phyloP scores from a whole-genome alignment of 495 filamentous ascomycete genomes.

The Margaritispora aquatica region DNA sequence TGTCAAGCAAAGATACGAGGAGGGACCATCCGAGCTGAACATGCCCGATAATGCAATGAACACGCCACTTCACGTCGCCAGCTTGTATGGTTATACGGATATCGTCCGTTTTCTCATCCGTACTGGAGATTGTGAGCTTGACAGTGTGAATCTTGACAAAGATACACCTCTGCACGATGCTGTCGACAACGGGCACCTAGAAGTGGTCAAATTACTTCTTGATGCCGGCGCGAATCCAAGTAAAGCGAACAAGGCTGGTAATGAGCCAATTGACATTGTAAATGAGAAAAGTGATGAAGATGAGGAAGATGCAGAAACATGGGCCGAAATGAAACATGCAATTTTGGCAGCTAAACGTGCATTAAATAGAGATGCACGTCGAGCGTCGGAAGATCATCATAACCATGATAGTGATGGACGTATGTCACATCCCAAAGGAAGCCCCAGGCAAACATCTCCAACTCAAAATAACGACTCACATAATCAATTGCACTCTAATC shows the following conservation, averaged over 20 bases:
- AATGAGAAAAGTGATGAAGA: slow-evolving; percentile 41
- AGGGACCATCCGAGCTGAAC: slow-evolving; percentile 81
- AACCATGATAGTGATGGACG: slow-evolving; percentile 46
- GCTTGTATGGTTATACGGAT: slow-evolving; percentile 72
- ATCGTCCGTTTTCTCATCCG: slow-evolving; percentile 78
- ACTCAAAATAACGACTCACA: slow-evolving; percentile 29
- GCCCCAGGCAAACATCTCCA: slow-evolving; percentile 58
- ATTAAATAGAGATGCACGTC: slow-evolving; percentile 14
- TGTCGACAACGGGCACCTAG: slow-evolving; percentile 86
- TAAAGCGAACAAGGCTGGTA: slow-evolving; percentile 76
- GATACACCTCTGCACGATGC: slow-evolving; percentile 95
- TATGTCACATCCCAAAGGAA: slow-evolving; percentile 64
- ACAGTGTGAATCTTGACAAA: slow-evolving; percentile 73
- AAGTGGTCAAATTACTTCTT: slow-evolving; percentile 81
- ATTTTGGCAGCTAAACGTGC: slow-evolving; percentile 48
- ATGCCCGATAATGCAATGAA: slow-evolving; percentile 89
- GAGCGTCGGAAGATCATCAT: slow-evolving; percentile 28
- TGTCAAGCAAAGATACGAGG: slow-evolving; percentile 60
- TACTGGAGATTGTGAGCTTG: slow-evolving; percentile 58
- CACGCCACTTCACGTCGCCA: slow-evolving; percentile 85
- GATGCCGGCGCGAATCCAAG: slow-evolving; percentile 84
- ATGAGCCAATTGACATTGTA: slow-evolving; percentile 81
- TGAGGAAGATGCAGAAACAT: slow-evolving; percentile 39
- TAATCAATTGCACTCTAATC: slow-evolving; percentile 28
- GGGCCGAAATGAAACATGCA: slow-evolving; percentile 47